Base-by-base conservation (phyloP, 495 filamentous ascomycete species). In the Astrothelium macrocarpum region DNA sequence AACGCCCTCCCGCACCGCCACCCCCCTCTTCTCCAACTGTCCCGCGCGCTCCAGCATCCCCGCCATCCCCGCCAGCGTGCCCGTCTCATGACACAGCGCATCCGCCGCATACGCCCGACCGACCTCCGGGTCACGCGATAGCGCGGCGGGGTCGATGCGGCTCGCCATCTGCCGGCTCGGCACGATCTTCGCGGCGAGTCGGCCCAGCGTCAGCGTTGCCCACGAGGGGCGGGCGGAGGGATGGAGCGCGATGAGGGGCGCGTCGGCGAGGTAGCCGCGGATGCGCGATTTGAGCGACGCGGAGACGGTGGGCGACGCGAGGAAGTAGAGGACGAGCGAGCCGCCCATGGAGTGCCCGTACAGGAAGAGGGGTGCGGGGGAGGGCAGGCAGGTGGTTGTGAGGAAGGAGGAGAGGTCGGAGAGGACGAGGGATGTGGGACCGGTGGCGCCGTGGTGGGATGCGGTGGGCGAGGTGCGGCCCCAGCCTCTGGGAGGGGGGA, bases 261-360 rank as follows among this genome's bases (percentile, higher is more conserved):
- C n/a, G 80, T 76, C 18, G 78, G 75, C 10, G 84, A 80, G 59
- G 84, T 77, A 62, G 95, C 81, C 16, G 78, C 84, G n/a, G n/a
- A n/a, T n/a, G n/a, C n/a, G n/a, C n/a, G n/a, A n/a, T n/a, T n/a
- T n/a, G n/a, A n/a, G n/a, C n/a, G n/a, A n/a, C n/a, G n/a, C n/a
- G n/a, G n/a, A n/a, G 43, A 96, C 79, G 71, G 90, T 85, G 1
- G 92, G 90, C 2, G 80, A 75, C 70, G 90, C 84, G 14, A 84
- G 71, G 23, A 94, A 67, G 75, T 86, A 86, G 36, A 92, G 75
- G 16, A 85, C 82, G 67, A 91, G 77, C 18, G 81, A 88, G 53
- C 92, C 91, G 71, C 91, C 91, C 86, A 87, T 90, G 42, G 86
- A 90, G 75, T 95, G 91, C 59, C 91, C 91, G 72, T 90, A 82